Evolutionary conservation across 2,329 filamentous ascomycete genomes (phyloP), one percentile per base, ranked within the genome.

Genomic region (Exophiala dermatitidis): DNA sequence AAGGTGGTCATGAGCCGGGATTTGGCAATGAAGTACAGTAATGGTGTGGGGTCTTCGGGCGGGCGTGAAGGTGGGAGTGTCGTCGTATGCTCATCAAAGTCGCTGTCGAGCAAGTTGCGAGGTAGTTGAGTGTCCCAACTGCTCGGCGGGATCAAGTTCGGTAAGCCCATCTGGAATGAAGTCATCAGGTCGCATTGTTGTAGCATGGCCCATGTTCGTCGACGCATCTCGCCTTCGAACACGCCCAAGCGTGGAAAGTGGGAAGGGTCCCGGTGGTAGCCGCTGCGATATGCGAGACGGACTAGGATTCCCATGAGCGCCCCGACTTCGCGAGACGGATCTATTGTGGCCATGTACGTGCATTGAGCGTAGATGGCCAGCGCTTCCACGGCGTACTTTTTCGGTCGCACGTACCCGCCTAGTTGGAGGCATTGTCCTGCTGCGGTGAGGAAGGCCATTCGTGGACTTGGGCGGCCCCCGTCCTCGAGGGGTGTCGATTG

Each of bases 151-250:
- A 84, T 73, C 70, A 82, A 80, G 56, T 77, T 76, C 4, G 83
- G 83, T 9, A 86, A 68, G 1, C 83, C 83, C 55, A 85, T 73
- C 61, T 85, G 81, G 61, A 84, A 84, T 1, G 80, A 77, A 1
- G 80, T 74, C 10, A 86, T 68, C 2, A 79, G 68, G 61, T 86
- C 83, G 48, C 85, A 72, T 63, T 84, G 81, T 30, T 64, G 64
- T 5, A 72, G 56, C 34, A 68, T 61, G 12, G 64, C 62, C 72
- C 73, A 75, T 2, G 69, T 48, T 7, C 73, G 69, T 12, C 73
- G 65, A 46, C 73, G 66, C 66, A 75, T 79, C 64, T 84, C 81
- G 5, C 76, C 79, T 52, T 80, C 74, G 55, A 78, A 80, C 1
- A 75, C 71, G 1, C 76, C 72, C 44, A 83, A 74, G 46, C 69